These are phyloP conservation scores for Ustilago trichophora DNA, from an alignment of 1,284 basidiomycete species.

Conservation along the genomic window DNA sequence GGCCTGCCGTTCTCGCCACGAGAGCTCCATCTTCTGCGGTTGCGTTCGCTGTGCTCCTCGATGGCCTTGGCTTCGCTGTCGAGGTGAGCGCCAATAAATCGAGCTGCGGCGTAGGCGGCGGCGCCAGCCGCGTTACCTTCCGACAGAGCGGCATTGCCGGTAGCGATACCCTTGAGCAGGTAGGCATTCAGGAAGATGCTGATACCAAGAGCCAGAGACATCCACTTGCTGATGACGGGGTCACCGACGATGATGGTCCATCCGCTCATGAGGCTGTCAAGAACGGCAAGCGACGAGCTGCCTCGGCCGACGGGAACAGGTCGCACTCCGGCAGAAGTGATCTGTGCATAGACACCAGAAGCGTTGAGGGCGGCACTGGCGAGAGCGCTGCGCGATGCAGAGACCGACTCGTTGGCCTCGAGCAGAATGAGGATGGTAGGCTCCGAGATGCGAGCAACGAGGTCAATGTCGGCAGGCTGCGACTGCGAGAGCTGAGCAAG, in stretches of 20 bases:
- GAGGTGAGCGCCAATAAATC: constrained; percentile 64
- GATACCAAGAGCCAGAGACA: constrained; percentile 84
- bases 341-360: constrained; percentile 41
- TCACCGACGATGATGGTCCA: constrained; percentile 96
- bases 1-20: constrained; percentile 21
- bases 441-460: constrained; percentile 62
- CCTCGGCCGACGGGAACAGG: constrained; percentile 26
- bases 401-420: constrained; percentile 63
- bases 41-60: constrained; percentile 33
- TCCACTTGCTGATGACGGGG: constrained; percentile 94
- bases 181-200: constrained; percentile 93
- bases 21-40: constrained; percentile 23
- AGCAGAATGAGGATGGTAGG: constrained; percentile 77
- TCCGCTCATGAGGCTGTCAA: constrained; percentile 89
- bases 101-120: constrained; percentile 64
- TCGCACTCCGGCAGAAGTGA: constrained; percentile 18
- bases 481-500: constrained; percentile 50
- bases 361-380: constrained; percentile 58
- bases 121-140: constrained; percentile 64
- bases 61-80: constrained; percentile 44
- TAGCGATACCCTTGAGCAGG: constrained; percentile 79
- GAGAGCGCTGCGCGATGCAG: constrained; percentile 38
- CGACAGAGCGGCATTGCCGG: constrained; percentile 62
- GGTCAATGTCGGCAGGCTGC: constrained; percentile 43
- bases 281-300: constrained; percentile 62